Evolutionary conservation across 441 rosid species (phyloP).

Genomic region (Aquilaria agallochum): DNA sequence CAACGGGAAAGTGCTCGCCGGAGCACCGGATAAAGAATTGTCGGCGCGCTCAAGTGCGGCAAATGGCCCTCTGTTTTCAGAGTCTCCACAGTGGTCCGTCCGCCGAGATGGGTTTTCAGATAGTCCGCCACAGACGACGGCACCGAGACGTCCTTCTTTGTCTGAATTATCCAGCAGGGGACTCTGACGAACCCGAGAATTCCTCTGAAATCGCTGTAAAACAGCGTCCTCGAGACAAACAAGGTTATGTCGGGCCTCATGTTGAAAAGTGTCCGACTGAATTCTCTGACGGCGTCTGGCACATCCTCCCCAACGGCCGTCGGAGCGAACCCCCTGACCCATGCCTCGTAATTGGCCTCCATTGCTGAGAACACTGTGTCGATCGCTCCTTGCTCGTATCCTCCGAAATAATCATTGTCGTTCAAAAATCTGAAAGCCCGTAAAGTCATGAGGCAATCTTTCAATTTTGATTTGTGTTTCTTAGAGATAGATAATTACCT

Average conservation of each 20-base stretch:
- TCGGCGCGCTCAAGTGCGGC: conserved; percentile 69
- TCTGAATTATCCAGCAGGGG: conserved; percentile 58
- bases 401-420: conserved; percentile 54
- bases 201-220: conserved; percentile 55
- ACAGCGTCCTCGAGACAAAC: conserved; percentile 43
- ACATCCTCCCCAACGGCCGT: conserved; percentile 64
- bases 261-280: conserved; percentile 68
- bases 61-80: conserved; percentile 61
- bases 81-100: conserved; percentile 48
- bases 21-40: conserved; percentile 54
- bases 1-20: conserved; percentile 68
- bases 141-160: conserved; percentile 50
- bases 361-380: conserved; percentile 53
- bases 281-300: conserved; percentile 62
- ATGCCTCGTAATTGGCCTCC: conserved; percentile 60
- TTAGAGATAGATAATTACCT: conserved; percentile 20
- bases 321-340: conserved; percentile 62
- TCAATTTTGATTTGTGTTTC: background rate
- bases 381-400: conserved; percentile 47
- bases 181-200: conserved; percentile 49
- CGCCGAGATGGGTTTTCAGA: conserved; percentile 44
- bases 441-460: background rate
- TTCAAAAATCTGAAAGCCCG: conserved; percentile 46
- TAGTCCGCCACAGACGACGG: conserved; percentile 60
- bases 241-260: conserved; percentile 75